Base-by-base conservation (phyloP, 129 eudicot species). In the Flaveria trinervia region DNA sequence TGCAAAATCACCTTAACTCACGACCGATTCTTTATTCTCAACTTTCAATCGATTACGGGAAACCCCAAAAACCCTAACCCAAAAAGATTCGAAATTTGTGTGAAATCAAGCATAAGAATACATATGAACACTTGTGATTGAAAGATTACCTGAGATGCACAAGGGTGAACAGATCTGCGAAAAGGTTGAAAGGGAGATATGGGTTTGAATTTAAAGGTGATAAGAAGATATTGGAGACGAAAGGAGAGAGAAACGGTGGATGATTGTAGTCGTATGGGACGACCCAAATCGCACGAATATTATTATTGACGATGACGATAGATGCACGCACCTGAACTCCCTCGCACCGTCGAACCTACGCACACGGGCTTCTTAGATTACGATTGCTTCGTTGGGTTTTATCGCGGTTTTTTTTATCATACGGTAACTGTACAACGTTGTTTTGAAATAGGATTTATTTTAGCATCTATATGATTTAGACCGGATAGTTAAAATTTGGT, bases 31-130 rank as follows among this genome's bases (percentile, higher is more conserved):
- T 9, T 2, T 3, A 28, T 56, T 0, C 41, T 36, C 41, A 36
- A 36, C 41, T 36, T 36, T 5, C 41, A 36, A 36, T 36, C 41
- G 41, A 36, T 36, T 26, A 55, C 10, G 60, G 44, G 76, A 9
- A 78, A 70, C 41, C 62, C 62, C 51, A 78, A 45, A 78, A 79
- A 79, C 72, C 82, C 77, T 79, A 79, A 79, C 82, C 30, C 77
- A 50, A 23, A 28, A 57, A 45, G 60, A 75, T 46, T 45, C 59
- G 30, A 78, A 78, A 70, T 3, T 44, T 61, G 20, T 59, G 46
- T 20, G 72, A 2, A 79, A 78, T 51, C 77, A 78, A 78, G 60
- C 14, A 49, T 71, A 56, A 41, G 36, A 9, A 68, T 44, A 75
- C n/a, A 26, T 67, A 56, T 36, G 57, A 7, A 36, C 41, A 36